Evolutionary conservation across 2,329 filamentous ascomycete species (phyloP).

Genomic region (Neofusicoccum ribis): DNA sequence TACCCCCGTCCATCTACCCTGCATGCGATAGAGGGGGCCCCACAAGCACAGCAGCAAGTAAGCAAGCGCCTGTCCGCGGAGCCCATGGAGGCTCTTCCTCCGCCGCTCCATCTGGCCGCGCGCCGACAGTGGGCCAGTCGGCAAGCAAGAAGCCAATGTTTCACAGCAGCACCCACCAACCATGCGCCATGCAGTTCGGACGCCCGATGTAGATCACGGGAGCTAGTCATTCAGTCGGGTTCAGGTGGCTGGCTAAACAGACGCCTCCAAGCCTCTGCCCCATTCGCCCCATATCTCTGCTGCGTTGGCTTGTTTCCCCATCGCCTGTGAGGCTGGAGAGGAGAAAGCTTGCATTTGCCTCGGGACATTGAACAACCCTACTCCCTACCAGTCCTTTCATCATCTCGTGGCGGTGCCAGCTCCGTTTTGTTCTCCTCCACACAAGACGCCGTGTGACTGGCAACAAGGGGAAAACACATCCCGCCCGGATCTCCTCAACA

Average conservation of each 20-base stretch:
- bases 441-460: too few relatives aligned
- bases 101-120: background rate
- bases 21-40: background rate
- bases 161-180: background rate
- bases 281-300: background rate
- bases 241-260: slow-evolving; percentile 9
- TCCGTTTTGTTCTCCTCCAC: too few relatives aligned
- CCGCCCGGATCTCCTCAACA: too few relatives aligned
- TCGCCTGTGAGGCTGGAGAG: background rate
- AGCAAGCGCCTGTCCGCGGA: background rate
- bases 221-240: slow-evolving; percentile 6
- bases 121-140: background rate
- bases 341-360: background rate
- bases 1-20: background rate
- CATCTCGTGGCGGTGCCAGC: background rate
- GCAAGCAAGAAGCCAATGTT: slow-evolving; percentile 14
- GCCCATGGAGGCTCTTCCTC: background rate
- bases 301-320: too few relatives aligned
- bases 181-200: background rate
- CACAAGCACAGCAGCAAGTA: background rate
- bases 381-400: background rate
- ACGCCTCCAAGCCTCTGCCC: background rate
- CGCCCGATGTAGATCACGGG: slow-evolving; percentile 14
- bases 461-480: too few relatives aligned
- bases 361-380: background rate